These are phyloP conservation scores for Balamuthia mandrillaris DNA, from an alignment of 208 protist genomes.

Conservation along the genomic window DNA sequence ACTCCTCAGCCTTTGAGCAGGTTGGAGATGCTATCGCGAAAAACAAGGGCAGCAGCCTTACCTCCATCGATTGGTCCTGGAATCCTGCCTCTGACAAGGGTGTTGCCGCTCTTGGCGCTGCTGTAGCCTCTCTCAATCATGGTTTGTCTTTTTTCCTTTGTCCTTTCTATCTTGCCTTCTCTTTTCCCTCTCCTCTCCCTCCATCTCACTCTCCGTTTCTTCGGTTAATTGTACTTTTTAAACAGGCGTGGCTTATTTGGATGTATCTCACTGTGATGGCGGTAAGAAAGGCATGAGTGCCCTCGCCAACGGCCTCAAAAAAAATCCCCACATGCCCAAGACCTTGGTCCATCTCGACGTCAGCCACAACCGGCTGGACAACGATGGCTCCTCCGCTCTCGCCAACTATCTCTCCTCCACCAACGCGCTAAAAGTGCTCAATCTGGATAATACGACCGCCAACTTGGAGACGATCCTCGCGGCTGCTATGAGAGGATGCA, in stretches of 20 bases:
- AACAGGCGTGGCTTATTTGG: not conserved
- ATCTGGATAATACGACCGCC: slow-evolving; percentile 27
- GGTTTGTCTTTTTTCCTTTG: no score
- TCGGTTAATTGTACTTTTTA: not conserved
- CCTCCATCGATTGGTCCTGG: slow-evolving; percentile 30
- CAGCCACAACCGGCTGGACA: slow-evolving; percentile 56
- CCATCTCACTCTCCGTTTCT: not conserved
- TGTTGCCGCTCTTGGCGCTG: not conserved
- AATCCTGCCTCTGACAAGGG: slow-evolving; percentile 2
- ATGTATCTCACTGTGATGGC: not conserved
- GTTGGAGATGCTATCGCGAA: slow-evolving; percentile 12
- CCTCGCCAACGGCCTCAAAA: slow-evolving; percentile 52
- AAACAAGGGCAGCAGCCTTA: slow-evolving; percentile 12
- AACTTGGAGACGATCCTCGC: slow-evolving; percentile 30
- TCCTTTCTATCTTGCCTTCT: no score
- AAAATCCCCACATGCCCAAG: slow-evolving; percentile 54
- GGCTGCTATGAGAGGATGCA: slow-evolving; percentile 42
- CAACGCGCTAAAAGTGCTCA: slow-evolving; percentile 42
- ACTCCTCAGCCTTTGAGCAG: slow-evolving; percentile 23
- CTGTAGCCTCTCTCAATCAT: no score
- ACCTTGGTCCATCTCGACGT: slow-evolving; percentile 54
- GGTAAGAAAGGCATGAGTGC: slow-evolving; percentile 23
- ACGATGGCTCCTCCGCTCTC: slow-evolving; percentile 51
- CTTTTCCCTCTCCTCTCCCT: not conserved
- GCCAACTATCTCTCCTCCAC: slow-evolving; percentile 44